Base-by-base conservation (phyloP, 2,329 filamentous ascomycete genomes). In the Akanthomyces lecanii region DNA sequence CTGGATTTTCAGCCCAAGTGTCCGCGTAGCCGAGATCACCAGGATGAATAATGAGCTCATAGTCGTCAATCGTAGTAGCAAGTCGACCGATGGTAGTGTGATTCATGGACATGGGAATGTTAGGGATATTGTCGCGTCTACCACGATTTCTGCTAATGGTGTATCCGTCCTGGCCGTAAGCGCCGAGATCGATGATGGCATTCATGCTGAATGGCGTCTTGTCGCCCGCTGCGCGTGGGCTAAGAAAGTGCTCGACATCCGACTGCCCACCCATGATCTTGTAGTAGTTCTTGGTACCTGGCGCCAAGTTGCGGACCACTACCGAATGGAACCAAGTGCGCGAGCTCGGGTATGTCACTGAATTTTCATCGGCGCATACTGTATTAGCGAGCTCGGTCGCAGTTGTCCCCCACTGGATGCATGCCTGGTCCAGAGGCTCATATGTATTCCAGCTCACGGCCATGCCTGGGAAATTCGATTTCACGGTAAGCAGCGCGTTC, bases 221-320 rank as follows among this genome's bases (percentile, higher is more conserved):
- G 72, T 87, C 83, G 18, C 85, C 84, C 0, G 83, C 75, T 3
- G 72, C 64, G 1, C 65, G 18, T 23, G 58, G 36, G 57, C 44
- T 14, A 18, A 82, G 67, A 71, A 87, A 86, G 44, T 81, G 77
- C 40, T 80, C 77, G 8, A 82, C 73, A 4, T 82, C 0, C 83
- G 83, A 72, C 86, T 86, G 38, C 76, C 80, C 2, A 82, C 84
- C 10, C 40, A 75, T 75, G 53, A 86, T 84, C 73, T 83, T 78
- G 74, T 87, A 87, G 74, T 84, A 86, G 70, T 87, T 86, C 0
- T 77, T 84, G 1, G 82, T 85, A 0, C 79, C 82, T 0, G 84
- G 78, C 0, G 70, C 72, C 21, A 86, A 71, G 7, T 69, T 74
- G 0, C 74, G 73, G 30, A 86, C 70, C 0, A 74, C 74, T 0